Evolutionary conservation across 2,329 filamentous ascomycete species (phyloP).

Genomic region (Acarospora socialis): DNA sequence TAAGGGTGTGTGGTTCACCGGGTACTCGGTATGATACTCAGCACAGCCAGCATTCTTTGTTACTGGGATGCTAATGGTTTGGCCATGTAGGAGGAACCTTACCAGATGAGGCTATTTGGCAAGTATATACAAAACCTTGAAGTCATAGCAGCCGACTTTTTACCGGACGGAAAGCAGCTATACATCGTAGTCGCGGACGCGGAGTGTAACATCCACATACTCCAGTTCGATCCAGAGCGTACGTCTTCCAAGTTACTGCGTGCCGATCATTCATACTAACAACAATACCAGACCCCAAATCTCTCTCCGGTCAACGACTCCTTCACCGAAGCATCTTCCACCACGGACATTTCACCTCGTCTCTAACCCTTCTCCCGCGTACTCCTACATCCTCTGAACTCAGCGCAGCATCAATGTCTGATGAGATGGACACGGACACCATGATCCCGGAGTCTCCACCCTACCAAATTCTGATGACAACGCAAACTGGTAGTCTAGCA

Average conservation of each 20-base stretch:
- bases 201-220: slow-evolving; percentile 71
- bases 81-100: slow-evolving; percentile 81
- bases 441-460: slow-evolving; percentile 20
- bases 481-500: slow-evolving; percentile 60
- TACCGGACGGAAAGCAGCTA: slow-evolving; percentile 71
- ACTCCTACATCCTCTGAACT: slow-evolving; percentile 35
- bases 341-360: slow-evolving; percentile 63
- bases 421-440: slow-evolving; percentile 26
- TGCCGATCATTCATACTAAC: slow-evolving; percentile 16
- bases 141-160: slow-evolving; percentile 68
- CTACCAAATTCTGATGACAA: slow-evolving; percentile 53
- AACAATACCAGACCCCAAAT: slow-evolving; percentile 61
- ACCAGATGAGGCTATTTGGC: slow-evolving; percentile 84
- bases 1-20: slow-evolving; percentile 91
- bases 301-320: slow-evolving; percentile 73
- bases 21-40: slow-evolving; percentile 52
- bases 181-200: slow-evolving; percentile 73
- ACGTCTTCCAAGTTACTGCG: slow-evolving; percentile 29
- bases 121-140: slow-evolving; percentile 70
- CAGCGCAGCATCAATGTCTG: slow-evolving; percentile 19
- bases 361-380: slow-evolving; percentile 61
- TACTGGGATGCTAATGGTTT: no score
- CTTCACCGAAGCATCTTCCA: slow-evolving; percentile 81
- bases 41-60: neutral
- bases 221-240: slow-evolving; percentile 94